A percentile compares a stretch with the other conserved stretches of the same genome.
Evolutionary conservation across 805 yeast genomes (phyloP).

Genomic region (Pichia thaimueangensis): DNA sequence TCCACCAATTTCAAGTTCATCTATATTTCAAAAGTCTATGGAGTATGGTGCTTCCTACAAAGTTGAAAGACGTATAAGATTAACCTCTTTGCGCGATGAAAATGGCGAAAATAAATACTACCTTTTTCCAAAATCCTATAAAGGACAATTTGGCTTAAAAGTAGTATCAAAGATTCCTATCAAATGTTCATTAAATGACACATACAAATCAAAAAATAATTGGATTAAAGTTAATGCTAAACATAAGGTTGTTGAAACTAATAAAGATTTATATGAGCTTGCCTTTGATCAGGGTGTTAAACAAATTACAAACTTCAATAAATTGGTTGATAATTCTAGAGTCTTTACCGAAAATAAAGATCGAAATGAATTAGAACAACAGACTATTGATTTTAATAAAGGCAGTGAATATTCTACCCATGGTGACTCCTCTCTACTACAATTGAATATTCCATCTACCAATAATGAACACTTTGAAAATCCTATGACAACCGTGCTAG

Average conservation of each 20-base stretch:
- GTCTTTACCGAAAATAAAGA: too few relatives aligned
- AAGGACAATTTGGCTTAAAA: not conserved
- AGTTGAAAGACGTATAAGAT: slow-evolving; percentile 7
- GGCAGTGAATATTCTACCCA: too few relatives aligned
- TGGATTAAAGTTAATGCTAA: not conserved
- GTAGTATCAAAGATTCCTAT: not conserved
- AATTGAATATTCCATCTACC: too few relatives aligned
- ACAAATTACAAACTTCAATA: not conserved
- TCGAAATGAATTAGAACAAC: too few relatives aligned
- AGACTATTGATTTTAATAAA: too few relatives aligned
- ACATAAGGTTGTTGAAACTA: not conserved
- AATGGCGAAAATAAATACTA: not conserved
- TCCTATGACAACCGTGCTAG: too few relatives aligned
- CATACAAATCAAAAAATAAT: slow-evolving; percentile 2
- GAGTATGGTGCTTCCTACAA: slow-evolving; percentile 3
- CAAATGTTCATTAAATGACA: not conserved
- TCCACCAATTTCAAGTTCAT: not conserved
- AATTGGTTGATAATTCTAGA: too few relatives aligned
- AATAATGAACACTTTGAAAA: too few relatives aligned
- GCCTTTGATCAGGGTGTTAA: not conserved
- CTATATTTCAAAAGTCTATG: slow-evolving; percentile 12
- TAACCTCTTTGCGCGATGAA: slow-evolving; percentile 1
- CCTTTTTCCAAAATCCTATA: slow-evolving; percentile 7
- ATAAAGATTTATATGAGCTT: not conserved
- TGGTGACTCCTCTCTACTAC: too few relatives aligned